Conservation (phyloP, 306 rosid species). For the Erythrophleum fordii region DNA sequence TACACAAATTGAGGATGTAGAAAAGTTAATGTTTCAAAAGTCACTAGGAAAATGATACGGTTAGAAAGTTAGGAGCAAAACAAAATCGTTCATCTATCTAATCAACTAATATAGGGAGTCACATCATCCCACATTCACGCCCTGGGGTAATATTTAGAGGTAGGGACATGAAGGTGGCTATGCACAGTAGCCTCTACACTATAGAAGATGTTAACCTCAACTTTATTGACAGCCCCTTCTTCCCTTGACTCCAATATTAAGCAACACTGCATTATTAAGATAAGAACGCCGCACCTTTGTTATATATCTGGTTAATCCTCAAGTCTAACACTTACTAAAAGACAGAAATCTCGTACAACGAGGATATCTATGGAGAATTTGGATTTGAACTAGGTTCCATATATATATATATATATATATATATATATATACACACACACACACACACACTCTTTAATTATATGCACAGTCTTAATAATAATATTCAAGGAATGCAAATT, state of each 20-base stretch:
- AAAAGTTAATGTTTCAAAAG: neutral
- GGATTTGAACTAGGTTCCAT: neutral
- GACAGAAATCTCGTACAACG: neutral
- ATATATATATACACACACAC: too few relatives aligned
- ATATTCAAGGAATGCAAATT: slow-evolving; percentile 1
- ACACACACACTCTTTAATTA: too few relatives aligned
- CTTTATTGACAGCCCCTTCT: slow-evolving; percentile 25
- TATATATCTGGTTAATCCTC: neutral
- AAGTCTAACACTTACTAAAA: slow-evolving; percentile 35
- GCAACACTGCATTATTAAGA: slow-evolving; percentile 37
- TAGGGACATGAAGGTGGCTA: neutral
- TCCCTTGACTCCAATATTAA: slow-evolving; percentile 43
- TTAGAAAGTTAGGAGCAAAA: neutral
- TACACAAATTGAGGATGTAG: neutral
- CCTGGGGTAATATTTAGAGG: neutral
- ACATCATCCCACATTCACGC: neutral
- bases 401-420: neutral
- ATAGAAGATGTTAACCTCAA: slow-evolving; percentile 31
- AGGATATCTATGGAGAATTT: slow-evolving; percentile 16
- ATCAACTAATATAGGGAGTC: neutral
- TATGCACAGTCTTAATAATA: too few relatives aligned
- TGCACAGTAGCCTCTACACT: neutral
- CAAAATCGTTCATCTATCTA: neutral
- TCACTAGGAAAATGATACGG: neutral
- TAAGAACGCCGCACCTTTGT: neutral